Evolutionary conservation across 2,329 filamentous ascomycete species (phyloP), one percentile per base, ranked within the genome.

Genomic region (Piedraia hortae): DNA sequence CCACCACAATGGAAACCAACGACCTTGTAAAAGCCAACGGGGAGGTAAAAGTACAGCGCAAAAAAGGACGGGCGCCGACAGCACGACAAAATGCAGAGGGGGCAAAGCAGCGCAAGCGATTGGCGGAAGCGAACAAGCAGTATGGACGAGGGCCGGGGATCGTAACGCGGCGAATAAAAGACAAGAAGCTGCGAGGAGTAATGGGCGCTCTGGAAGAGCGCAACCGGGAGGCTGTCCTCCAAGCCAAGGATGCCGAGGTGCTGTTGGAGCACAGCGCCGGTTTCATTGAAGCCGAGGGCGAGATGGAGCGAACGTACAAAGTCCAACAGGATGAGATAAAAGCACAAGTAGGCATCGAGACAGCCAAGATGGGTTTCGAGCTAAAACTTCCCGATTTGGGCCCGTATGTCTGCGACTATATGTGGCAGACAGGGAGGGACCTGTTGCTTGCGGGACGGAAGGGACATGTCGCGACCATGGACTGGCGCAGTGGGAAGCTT

Each of bases 221-320:
- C 44, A 82, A 78, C 47, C 63, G 78, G 37, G 61, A 70, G 35
- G 82, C 82, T 1, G 54, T 72, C 1, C 46, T 88, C 16, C 69
- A 73, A 44, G 78, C 85, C 9, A 89, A 90, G 47, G 82, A 91
- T 54, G 77, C 82, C 11, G 85, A 97, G 48, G 85, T 97, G 26
- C 51, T 97, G 35, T 61, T 89, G 24, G 82, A 93, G 46, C 75
- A 90, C 43, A 62, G 68, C 4, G 53, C 60, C 6, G 85, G 85
- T 4, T 88, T 89, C 36, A 53, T 97, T 25, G 75, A 93, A 45
- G 59, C 82, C 2, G 85, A 97, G 43, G 60, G 59, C 12, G 80
- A 80, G 42, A 56, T 97, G 28, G 85, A 97, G 45, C 57, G 67
- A 41, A 97, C 85, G 10, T 93, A 88, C 51, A 80, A 75, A 46